Evolutionary conservation across 306 rosid genomes (phyloP).

Genomic region (Quercus suber): DNA sequence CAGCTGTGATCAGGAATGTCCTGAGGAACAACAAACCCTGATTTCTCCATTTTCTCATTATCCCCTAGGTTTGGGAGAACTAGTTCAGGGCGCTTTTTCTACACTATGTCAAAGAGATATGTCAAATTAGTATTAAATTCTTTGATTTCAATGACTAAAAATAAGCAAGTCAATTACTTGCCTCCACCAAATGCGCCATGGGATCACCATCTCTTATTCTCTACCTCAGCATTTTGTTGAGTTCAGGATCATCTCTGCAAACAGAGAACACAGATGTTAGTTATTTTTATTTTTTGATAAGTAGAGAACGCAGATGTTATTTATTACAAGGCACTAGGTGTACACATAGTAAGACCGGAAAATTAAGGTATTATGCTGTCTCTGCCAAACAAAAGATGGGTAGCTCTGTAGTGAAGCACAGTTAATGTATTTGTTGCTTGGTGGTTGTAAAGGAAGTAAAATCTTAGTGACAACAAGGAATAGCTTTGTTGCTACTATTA

Average conservation of each 20-base stretch:
- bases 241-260: too few relatives aligned
- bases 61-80: slow-evolving; percentile 67
- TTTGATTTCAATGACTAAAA: not conserved
- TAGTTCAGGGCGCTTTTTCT: slow-evolving; percentile 61
- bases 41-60: slow-evolving; percentile 66
- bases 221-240: too few relatives aligned
- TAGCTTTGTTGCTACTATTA: not conserved
- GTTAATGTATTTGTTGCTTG: too few relatives aligned
- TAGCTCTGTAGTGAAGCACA: too few relatives aligned
- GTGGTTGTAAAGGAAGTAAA: not conserved
- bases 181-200: too few relatives aligned
- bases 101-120: slow-evolving; percentile 12
- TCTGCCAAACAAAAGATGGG: not conserved
- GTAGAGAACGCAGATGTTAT: too few relatives aligned
- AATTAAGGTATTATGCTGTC: not conserved
- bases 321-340: too few relatives aligned
- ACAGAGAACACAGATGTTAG: too few relatives aligned
- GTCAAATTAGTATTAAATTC: slow-evolving; percentile 16
- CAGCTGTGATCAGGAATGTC: slow-evolving; percentile 83
- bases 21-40: slow-evolving; percentile 83
- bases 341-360: too few relatives aligned
- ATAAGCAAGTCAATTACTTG: too few relatives aligned
- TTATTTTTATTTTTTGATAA: too few relatives aligned
- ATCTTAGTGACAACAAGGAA: not conserved
- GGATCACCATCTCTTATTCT: too few relatives aligned